Evolutionary conservation across 805 yeast species (phyloP).

Genomic region (Kuraishia capsulata): DNA sequence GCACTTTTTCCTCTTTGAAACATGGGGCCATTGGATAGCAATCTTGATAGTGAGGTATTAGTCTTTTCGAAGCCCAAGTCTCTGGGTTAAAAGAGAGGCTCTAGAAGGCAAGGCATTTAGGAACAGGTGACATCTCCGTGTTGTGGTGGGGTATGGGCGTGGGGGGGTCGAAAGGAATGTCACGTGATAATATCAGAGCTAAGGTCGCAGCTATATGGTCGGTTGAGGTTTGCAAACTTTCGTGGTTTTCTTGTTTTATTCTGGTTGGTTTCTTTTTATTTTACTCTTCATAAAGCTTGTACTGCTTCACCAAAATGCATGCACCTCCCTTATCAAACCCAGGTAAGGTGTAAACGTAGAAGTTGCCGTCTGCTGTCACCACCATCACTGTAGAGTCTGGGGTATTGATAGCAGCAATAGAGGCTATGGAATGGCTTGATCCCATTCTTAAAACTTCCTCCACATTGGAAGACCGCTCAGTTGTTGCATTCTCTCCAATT

Average conservation of each 20-base stretch:
- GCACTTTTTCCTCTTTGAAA: constrained; percentile 1
- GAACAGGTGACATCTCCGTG: too few relatives aligned
- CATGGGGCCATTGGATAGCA: background rate
- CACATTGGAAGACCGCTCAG: constrained; percentile 19
- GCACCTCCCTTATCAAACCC: constrained; percentile 78
- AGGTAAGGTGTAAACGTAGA: constrained; percentile 73
- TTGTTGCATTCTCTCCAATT: constrained; percentile 19
- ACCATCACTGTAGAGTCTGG: constrained; percentile 43
- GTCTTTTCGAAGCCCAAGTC: too few relatives aligned
- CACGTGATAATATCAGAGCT: background rate
- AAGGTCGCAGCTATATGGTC: background rate
- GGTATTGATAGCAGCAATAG: constrained; percentile 20
- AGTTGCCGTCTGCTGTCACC: constrained; percentile 73
- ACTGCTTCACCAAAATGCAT: constrained; percentile 69
- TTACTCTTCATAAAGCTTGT: constrained; percentile 11
- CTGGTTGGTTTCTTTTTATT: background rate
- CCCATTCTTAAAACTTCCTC: constrained; percentile 15
- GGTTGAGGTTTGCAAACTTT: background rate
- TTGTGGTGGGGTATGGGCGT: too few relatives aligned
- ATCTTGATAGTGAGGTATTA: too few relatives aligned
- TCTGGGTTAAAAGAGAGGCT: too few relatives aligned
- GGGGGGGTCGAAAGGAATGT: too few relatives aligned
- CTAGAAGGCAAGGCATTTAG: too few relatives aligned
- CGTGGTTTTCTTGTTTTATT: background rate
- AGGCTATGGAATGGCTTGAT: constrained; percentile 20